Evolutionary conservation across 176 grass and related monocot species (phyloP), one percentile per base, ranked within the genome.

Genomic region (Cenchrus fungigraminus): DNA sequence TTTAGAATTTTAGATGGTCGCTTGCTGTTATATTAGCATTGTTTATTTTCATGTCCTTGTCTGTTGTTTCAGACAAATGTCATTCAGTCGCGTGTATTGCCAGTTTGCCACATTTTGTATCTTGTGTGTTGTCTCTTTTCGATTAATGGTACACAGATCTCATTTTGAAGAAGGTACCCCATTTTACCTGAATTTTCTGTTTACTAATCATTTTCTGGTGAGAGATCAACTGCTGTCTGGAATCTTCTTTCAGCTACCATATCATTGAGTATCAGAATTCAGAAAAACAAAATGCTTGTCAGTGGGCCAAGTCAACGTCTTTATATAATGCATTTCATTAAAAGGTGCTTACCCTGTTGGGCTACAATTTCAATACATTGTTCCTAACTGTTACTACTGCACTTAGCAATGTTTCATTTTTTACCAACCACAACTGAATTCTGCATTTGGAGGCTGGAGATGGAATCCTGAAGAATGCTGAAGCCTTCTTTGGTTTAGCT

Each of bases 401-500:
- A 68, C 10, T 6, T 86, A 16, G 19, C 6, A 56, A 75, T 66
- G 37, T 62, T 37, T 46, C 74, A 70, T 50, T 10, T 71, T 71
- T 47, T 55, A 45, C 50, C 54, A 83, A 20, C 58, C 16, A 22
- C 74, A 51, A 31, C 20, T 13, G 28, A 47, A 74, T 74, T 64
- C 57, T 74, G 73, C 51, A 47, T 65, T 65, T 65, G 42, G 68
- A 22, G 15, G 78, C 16, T 34, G 28, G 55, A 59, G 9, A 44
- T 1, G 42, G 13, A 29, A 83, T 9, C 51, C 25, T 32, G 22
- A 58, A 72, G 9, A 34, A 62, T 57, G 9, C 7, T 4, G 42
- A 42, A 0, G 28, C 56, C 5, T 52, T 73, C 0, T 55, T 63
- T 80, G 9, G 47, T 68, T 89, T 71, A 89, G 29, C n/a, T 91